Evolutionary conservation across 2,329 filamentous ascomycete genomes (phyloP).

Genomic region (Microdochium trichocladiopsis): DNA sequence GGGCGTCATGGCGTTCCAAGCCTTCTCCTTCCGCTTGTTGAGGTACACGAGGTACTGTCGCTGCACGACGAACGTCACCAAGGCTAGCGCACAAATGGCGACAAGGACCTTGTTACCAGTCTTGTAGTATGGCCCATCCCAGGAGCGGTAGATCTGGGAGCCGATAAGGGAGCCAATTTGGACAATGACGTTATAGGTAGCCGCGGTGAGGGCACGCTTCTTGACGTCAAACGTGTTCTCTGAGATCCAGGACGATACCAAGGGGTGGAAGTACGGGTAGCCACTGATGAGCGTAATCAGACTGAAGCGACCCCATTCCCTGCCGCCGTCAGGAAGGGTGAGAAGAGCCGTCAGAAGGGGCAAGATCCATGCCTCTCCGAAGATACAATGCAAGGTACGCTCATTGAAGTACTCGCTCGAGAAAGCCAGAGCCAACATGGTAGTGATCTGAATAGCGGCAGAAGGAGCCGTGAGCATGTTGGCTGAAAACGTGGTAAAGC

Average conservation of each 20-base stretch:
- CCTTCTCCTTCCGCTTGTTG: slow-evolving; percentile 39
- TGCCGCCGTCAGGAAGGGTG: slow-evolving; percentile 36
- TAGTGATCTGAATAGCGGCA: slow-evolving; percentile 47
- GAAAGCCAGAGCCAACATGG: slow-evolving; percentile 46
- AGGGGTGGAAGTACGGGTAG: slow-evolving; percentile 51
- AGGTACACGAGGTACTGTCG: slow-evolving; percentile 32
- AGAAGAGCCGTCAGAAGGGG: slow-evolving; percentile 43
- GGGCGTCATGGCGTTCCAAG: slow-evolving; percentile 36
- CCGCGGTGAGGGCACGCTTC: slow-evolving; percentile 38
- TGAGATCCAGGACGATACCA: slow-evolving; percentile 41
- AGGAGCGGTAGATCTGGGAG: slow-evolving; percentile 40
- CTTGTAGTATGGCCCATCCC: slow-evolving; percentile 49
- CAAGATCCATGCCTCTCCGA: slow-evolving; percentile 45
- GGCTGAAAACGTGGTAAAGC: slow-evolving; percentile 49
- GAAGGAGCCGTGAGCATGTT: slow-evolving; percentile 59
- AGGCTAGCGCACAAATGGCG: slow-evolving; percentile 38
- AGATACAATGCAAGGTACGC: slow-evolving; percentile 42
- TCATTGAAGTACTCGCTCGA: slow-evolving; percentile 48
- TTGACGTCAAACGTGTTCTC: slow-evolving; percentile 43
- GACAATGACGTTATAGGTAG: slow-evolving; percentile 39
- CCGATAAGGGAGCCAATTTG: slow-evolving; percentile 35
- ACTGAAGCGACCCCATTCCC: slow-evolving; percentile 44
- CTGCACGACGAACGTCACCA: slow-evolving; percentile 42
- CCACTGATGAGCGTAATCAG: slow-evolving; percentile 45
- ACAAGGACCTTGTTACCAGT: slow-evolving; percentile 51